A percentile compares a stretch with the other conserved stretches of the same genome.
Evolutionary conservation across 1,139 yeast species (phyloP).

Genomic region (Debaryomyces udenii): DNA sequence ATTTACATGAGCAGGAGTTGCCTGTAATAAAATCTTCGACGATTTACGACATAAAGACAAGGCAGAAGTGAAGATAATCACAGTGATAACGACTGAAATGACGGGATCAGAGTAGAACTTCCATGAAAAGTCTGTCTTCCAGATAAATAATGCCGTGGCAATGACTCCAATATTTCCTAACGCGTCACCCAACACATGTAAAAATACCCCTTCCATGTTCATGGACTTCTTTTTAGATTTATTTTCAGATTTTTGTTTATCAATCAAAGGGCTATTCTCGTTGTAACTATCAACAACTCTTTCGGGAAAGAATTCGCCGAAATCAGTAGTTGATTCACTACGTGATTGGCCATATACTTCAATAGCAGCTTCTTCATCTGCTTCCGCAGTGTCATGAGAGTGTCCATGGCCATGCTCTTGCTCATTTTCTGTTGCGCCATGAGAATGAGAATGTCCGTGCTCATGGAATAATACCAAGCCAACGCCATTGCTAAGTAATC

Average conservation of each 20-base stretch:
- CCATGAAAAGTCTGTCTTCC: conserved; percentile 94
- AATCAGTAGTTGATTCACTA: conserved; percentile 26
- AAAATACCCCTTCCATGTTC: conserved; percentile 96
- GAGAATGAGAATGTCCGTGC: conserved; percentile 73
- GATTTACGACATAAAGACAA: conserved; percentile 87
- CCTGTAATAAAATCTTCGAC: conserved; percentile 86
- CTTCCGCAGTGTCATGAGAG: conserved; percentile 27
- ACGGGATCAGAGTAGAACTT: conserved; percentile 83
- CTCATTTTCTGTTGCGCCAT: conserved; percentile 27
- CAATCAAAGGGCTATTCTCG: conserved; percentile 38
- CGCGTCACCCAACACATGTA: conserved; percentile 96
- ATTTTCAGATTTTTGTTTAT: conserved; percentile 20
- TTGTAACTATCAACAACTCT: conserved; percentile 38
- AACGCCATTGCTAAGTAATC: conserved; percentile 76
- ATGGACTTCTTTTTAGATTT: conserved; percentile 56
- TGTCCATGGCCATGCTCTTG: conserved; percentile 12
- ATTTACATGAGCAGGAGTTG: conserved; percentile 82
- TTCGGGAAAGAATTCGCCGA: conserved; percentile 43
- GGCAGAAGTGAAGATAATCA: conserved; percentile 88
- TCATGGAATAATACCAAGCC: conserved; percentile 91
- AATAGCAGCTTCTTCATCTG: conserved; percentile 15
- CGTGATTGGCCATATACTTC: conserved; percentile 30
- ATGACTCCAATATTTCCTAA: conserved; percentile 95
- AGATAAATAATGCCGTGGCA: conserved; percentile 82
- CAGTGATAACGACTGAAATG: conserved; percentile 81